Base-by-base conservation (phyloP, 805 yeast genomes). In the Sugiyamaella chiloensis region DNA sequence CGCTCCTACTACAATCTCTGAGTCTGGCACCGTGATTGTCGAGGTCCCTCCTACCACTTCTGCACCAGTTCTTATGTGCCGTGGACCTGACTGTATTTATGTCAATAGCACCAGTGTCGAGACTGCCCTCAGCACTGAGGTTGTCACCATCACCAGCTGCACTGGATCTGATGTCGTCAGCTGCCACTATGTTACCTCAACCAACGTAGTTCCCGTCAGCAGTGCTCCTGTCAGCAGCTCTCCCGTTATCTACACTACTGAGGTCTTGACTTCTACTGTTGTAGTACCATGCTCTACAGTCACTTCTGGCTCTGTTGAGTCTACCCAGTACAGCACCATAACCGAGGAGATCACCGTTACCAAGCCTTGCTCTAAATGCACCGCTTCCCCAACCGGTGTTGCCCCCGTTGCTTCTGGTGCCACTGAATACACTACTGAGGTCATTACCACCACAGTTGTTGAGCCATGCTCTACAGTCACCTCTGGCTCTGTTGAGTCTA, bases 181-280 rank as follows among this genome's bases (percentile, higher is more conserved):
- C 12, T 50, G 53, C 44, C 53, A 50, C 51, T 47, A 46, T 43
- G 41, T 50, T 44, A 50, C 53, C 41, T 41, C 50, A 17, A 32
- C 52, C 41, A 34, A 34, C 37, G 7, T 34, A 5, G 37, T 34
- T 3, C 37, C 37, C 4, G 20, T 34, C 12, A 19, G 29, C n/a
- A 27, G 36, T 27, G 44, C 36, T 29, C n/a, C 34, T 16, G 35
- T 27, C 35, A 41, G 35, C 14, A 20, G n/a, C 19, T 42, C 30
- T 4, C 23, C 34, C 12, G 29, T 24, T 17, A 34, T 31, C 32
- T 36, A 36, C 24, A 36, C 40, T 27, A 36, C 27, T 36, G 40
- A 36, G 26, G 40, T 36, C 4, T n/a, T 36, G 3, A 36, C 40
- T 4, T 11, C 24, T 14, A 36, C 40, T 36, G 40, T 36, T 21